Base-by-base conservation (phyloP, 2,329 filamentous ascomycete genomes). In the Exserohilum rostratum region DNA sequence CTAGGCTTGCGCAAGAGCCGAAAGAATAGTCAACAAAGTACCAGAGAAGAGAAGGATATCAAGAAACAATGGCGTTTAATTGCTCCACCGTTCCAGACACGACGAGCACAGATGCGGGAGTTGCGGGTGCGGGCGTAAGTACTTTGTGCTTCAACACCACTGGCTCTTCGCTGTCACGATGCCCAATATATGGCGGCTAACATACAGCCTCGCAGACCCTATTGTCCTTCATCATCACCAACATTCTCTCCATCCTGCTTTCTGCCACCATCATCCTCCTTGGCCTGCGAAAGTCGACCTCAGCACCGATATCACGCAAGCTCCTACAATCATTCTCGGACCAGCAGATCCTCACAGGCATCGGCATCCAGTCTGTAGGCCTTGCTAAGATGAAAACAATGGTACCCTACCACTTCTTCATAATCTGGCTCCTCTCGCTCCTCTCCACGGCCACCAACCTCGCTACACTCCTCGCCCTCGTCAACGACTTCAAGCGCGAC, bases 351-450 rank as follows among this genome's bases (percentile, higher is more conserved):
- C 77, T 89, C 50, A 86, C 85, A 15, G 86, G 87, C 35, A 88
- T 89, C 68, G 86, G 84, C n/a, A 84, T 90, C 52, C 86, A 89
- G 69, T 79, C 78, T 52, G 79, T 89, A 20, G 87, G 83, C 0
- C 80, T 90, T 1, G 83, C 83, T 4, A 85, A 86, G 66, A 82
- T 84, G 67, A 74, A 80, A 40, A 77, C 77, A 5, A 81, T 89
- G 69, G 80, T 87, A 0, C 82, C 85, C 0, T 90, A 90, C 68
- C 87, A 90, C 73, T 88, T 89, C 76, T 89, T 89, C 76, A 81
- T 89, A 50, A 83, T 89, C 60, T 89, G 86, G 87, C 86, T 88
- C 77, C 76, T 89, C 2, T 85, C 84, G 0, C 73, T 88, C 11
- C 77, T 89, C 6, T 85, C 85, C 13, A 88, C 85, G 59, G 84